phyloP scores from a whole-genome alignment of 192 early-diverging fungal species.

The Gryganskiella cystojenkinii region DNA sequence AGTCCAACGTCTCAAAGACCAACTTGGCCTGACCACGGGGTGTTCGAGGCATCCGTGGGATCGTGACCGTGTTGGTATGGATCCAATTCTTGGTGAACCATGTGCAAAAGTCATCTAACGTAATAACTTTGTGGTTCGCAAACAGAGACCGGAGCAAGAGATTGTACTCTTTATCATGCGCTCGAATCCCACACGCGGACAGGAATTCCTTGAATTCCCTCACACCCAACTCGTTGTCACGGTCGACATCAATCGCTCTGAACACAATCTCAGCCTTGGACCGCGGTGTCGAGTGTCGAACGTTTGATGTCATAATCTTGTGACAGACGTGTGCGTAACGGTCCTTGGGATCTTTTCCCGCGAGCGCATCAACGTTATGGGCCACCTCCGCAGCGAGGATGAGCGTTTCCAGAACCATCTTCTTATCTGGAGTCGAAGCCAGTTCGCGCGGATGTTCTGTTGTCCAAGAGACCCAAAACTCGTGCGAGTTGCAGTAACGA shows the following conservation, averaged over 20 bases:
- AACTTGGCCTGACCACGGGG: no score
- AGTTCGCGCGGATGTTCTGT: slow-evolving; percentile 46
- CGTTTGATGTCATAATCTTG: slow-evolving; percentile 30
- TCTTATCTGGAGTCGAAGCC: slow-evolving; percentile 27
- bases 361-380: slow-evolving; percentile 8
- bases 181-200: slow-evolving; percentile 23
- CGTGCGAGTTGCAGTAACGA: background rate
- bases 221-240: slow-evolving; percentile 16
- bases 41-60: no score
- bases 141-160: slow-evolving; percentile 29
- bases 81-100: no score
- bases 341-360: slow-evolving; percentile 11
- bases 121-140: background rate
- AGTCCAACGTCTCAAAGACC: no score
- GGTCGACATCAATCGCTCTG: slow-evolving; percentile 37
- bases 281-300: slow-evolving; percentile 23
- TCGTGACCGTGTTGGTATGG: no score
- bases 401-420: slow-evolving; percentile 34
- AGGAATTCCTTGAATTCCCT: slow-evolving; percentile 30
- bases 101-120: slow-evolving; percentile 26
- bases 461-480: slow-evolving; percentile 44
- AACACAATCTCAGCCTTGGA: slow-evolving; percentile 32
- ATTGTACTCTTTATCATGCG: slow-evolving; percentile 15
- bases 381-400: slow-evolving; percentile 36
- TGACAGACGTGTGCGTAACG: slow-evolving; percentile 31